phyloP scores from a whole-genome alignment of 306 rosid genomes.

The Psophocarpus tetragonolobus region DNA sequence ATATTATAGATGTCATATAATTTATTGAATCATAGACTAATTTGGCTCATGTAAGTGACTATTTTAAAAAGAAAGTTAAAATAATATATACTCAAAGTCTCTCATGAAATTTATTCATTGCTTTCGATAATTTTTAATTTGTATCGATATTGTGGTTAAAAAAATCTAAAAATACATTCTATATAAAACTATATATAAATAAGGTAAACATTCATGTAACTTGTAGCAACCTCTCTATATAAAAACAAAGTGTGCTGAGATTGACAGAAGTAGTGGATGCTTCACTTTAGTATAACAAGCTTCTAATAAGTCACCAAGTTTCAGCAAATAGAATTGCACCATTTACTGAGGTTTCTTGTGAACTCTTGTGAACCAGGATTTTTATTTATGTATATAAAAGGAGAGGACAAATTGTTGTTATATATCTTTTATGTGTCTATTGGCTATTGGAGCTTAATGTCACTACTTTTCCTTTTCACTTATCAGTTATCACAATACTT shows the following conservation, averaged over 20 bases:
- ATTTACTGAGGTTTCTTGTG: not conserved
- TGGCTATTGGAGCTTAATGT: conserved; percentile 2
- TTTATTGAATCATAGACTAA: no score
- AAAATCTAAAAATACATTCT: no score
- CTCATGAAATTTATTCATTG: no score
- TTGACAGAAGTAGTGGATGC: conserved; percentile 22
- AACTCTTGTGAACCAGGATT: not conserved
- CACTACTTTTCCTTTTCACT: not conserved
- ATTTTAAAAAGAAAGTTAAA: no score
- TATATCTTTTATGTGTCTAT: not conserved
- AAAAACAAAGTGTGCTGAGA: not conserved
- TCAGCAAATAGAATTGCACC: not conserved
- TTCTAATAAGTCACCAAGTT: not conserved
- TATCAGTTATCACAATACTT: not conserved
- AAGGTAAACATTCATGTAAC: no score
- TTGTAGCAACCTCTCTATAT: not conserved
- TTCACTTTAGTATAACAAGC: conserved; percentile 33
- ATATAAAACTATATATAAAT: no score
- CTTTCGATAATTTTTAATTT: no score
- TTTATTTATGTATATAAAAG: not conserved
- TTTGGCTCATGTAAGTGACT: no score
- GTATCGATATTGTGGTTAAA: no score
- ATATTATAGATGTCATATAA: no score
- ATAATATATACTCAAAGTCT: no score
- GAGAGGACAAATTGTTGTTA: conserved; percentile 2